Evolutionary conservation across 441 rosid genomes (phyloP).

Genomic region (Bocquillonia castaneifolia): DNA sequence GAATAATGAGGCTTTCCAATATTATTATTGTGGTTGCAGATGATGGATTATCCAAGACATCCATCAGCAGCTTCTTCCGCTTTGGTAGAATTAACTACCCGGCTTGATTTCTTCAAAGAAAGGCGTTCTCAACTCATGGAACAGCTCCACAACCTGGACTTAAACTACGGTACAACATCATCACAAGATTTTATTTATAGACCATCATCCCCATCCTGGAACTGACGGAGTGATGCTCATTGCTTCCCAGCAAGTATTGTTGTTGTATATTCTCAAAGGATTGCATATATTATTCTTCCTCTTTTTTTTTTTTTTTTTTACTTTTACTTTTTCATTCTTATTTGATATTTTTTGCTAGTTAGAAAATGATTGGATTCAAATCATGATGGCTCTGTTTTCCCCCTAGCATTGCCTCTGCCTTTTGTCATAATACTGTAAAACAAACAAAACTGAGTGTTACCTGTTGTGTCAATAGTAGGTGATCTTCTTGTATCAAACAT

Average conservation of each 20-base stretch:
- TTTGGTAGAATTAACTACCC: conserved; percentile 78
- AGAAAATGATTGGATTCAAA: conserved; percentile 26
- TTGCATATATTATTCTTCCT: conserved; percentile 34
- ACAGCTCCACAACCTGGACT: conserved; percentile 88
- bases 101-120: conserved; percentile 96
- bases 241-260: neutral
- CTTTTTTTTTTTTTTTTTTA: neutral
- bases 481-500: conserved; percentile 14
- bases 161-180: conserved; percentile 62
- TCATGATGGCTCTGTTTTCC: conserved; percentile 1
- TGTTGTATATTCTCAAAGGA: conserved; percentile 49
- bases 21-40: conserved; percentile 32
- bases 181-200: conserved; percentile 71
- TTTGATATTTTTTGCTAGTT: conserved; percentile 5
- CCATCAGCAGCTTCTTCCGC: conserved; percentile 79
- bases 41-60: conserved; percentile 65
- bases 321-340: neutral
- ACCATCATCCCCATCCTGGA: conserved; percentile 93
- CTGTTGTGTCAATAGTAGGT: conserved; percentile 27
- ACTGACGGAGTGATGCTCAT: conserved; percentile 27
- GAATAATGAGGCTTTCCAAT: neutral
- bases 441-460: conserved; percentile 8
- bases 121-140: conserved; percentile 93
- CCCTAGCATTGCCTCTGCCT: conserved; percentile 10
- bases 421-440: conserved; percentile 21